Percentiles rank a stretch among this genome's conserved stretches.
phyloP scores from a whole-genome alignment of 192 early-diverging fungal genomes.

The Mortierella claussenii region DNA sequence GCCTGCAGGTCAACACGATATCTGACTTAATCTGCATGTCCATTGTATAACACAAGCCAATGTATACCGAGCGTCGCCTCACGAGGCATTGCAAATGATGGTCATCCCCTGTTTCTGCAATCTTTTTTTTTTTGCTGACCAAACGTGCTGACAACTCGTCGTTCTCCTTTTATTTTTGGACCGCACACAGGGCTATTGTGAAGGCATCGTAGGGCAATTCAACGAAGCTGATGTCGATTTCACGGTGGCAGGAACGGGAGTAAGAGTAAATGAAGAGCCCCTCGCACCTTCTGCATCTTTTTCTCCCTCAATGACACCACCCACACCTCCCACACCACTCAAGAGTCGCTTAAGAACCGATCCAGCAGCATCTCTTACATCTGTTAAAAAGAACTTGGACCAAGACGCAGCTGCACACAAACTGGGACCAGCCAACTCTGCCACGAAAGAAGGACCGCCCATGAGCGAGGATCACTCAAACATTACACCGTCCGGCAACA shows the following conservation, averaged over 20 bases:
- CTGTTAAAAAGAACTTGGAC: background rate
- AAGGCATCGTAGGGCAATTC: conserved; percentile 65
- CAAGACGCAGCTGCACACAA: no score
- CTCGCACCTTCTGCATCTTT: no score
- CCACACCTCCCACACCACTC: conserved; percentile 3
- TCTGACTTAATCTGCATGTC: no score
- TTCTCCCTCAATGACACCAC: background rate
- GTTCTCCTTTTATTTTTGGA: background rate
- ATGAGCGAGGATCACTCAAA: conserved; percentile 35
- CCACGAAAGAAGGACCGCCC: background rate
- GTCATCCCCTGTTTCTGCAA: background rate
- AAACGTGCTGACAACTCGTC: background rate
- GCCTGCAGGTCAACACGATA: no score
- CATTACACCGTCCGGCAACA: background rate
- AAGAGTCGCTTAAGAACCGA: conserved; percentile 24
- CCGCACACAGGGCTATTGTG: conserved; percentile 62
- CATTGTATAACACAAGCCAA: background rate
- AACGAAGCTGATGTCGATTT: conserved; percentile 62
- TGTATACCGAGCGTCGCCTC: background rate
- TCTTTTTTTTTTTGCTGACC: background rate
- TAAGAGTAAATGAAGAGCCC: no score
- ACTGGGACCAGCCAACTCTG: background rate
- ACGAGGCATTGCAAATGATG: background rate
- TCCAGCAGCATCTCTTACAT: conserved; percentile 1
- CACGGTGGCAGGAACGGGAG: background rate